Evolutionary conservation across 2,329 filamentous ascomycete genomes (phyloP), one percentile per base, ranked within the genome.

Genomic region (Pseudophaeomoniella oleicola): DNA sequence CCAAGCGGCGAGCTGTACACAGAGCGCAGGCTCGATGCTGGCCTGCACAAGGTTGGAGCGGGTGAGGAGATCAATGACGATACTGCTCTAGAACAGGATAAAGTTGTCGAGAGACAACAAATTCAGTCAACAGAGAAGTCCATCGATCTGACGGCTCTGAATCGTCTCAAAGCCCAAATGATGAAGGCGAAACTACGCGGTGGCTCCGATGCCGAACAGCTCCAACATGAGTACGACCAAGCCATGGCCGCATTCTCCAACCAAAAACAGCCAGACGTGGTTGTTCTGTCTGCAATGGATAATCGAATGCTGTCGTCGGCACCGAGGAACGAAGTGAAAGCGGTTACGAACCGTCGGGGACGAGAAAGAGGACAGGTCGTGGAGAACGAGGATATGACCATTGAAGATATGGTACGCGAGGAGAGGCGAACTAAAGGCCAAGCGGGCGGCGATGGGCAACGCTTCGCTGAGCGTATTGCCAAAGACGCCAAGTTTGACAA

Each of bases 351-450:
- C 40, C 90, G 81, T 51, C 75, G 87, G 34, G 88, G 87, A 2
- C 71, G 75, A 4, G 87, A 94, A 56, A 76, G 87, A 37, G 90
- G 88, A 1, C 69, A 77, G 5, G 81, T 98, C 4, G 75, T 83
- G 47, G 85, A 90, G 45, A 96, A 96, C 52, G 82, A 92, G 37
- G 86, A 96, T 49, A 96, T 98, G 86, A 79, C 68, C 18, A 81
- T 98, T 41, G 86, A 93, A 37, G 90, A 98, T 56, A 98, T 98
- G 90, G 76, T 98, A 13, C 77, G 85, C 17, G 87, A 96, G 57
- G 90, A 98, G 59, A 76, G 84, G 22, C 79, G 88, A 37, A 94
- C 84, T 3, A 78, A 77, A 40, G 78, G 78, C 12, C 76, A 84
- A 50, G 65, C 67, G 3, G 84, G 82, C 30, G 85, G 85, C 37